phyloP scores from a whole-genome alignment of 768 basidiomycete species.

The Auricularia cornea region DNA sequence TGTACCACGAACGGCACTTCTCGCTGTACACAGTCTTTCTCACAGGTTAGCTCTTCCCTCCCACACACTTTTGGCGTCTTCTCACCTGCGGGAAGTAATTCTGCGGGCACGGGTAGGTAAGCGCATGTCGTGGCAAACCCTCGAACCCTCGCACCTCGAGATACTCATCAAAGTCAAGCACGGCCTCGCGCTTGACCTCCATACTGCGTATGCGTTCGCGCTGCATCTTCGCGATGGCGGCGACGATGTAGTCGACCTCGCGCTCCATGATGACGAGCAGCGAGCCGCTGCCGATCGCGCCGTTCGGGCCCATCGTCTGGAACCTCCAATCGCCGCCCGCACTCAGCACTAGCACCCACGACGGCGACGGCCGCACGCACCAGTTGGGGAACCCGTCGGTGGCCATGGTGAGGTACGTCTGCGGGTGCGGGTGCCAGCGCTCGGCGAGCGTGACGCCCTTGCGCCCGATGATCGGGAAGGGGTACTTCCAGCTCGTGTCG shows the following conservation, averaged over 20 bases:
- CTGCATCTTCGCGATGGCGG: constrained; percentile 51
- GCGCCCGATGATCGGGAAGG: constrained; percentile 47
- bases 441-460: constrained; percentile 43
- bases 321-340: constrained; percentile 23
- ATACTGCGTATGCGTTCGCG: constrained; percentile 55
- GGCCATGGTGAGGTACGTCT: constrained; percentile 49
- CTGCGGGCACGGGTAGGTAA: too few relatives aligned
- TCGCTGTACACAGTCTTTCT: constrained; percentile 47
- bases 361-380: constrained; percentile 8
- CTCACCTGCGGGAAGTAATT: too few relatives aligned
- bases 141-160: constrained; percentile 35
- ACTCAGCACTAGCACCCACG: background rate
- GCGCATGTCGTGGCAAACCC: background rate
- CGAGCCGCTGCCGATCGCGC: constrained; percentile 45
- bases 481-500: constrained; percentile 39
- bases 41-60: background rate
- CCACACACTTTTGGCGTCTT: too few relatives aligned
- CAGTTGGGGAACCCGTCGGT: constrained; percentile 64
- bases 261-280: constrained; percentile 48
- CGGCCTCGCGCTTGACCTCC: constrained; percentile 49
- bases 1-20: constrained; percentile 59
- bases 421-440: constrained; percentile 47
- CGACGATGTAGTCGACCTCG: constrained; percentile 48
- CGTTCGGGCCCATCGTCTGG: constrained; percentile 47
- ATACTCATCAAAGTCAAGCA: constrained; percentile 54